Evolutionary conservation across 805 yeast genomes (phyloP).

Genomic region (Zygoascus biomembranicola): DNA sequence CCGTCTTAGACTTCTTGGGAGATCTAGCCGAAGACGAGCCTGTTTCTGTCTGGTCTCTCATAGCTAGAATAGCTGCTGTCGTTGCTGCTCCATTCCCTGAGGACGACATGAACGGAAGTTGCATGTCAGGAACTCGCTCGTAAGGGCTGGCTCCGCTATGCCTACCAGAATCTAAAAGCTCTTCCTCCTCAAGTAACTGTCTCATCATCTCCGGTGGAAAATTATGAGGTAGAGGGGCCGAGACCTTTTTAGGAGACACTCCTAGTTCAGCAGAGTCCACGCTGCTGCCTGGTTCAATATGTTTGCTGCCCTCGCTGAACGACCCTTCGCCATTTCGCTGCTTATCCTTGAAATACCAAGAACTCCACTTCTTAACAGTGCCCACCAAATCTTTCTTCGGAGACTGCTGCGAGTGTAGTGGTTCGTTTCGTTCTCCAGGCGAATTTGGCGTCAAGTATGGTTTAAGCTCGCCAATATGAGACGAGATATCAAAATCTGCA

Average conservation of each 20-base stretch:
- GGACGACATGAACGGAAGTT: constrained; percentile 8
- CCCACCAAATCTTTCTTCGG: constrained; percentile 14
- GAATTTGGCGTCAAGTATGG: not conserved
- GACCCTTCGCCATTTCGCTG: not conserved
- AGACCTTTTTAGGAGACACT: not conserved
- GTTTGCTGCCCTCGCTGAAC: not conserved
- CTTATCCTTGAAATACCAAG: constrained; percentile 20
- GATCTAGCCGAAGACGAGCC: not conserved
- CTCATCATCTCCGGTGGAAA: constrained; percentile 24
- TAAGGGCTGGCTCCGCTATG: constrained; percentile 10
- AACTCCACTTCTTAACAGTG: constrained; percentile 21
- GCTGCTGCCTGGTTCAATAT: not conserved
- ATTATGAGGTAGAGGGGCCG: constrained; percentile 23
- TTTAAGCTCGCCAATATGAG: constrained; percentile 3
- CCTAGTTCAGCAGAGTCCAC: not conserved
- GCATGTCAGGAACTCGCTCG: constrained; percentile 19
- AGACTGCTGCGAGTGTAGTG: not conserved
- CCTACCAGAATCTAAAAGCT: not conserved
- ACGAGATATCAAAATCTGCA: not conserved
- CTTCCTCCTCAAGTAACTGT: constrained; percentile 9
- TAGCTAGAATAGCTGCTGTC: not conserved
- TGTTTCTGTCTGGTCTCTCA: not conserved
- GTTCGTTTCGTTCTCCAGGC: not conserved
- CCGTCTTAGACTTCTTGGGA: not conserved
- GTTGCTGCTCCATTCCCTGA: not conserved